Percentiles rank a stretch among this genome's conserved stretches.
Conservation (phyloP, 768 basidiomycete species). For the Mycena vitilis region DNA sequence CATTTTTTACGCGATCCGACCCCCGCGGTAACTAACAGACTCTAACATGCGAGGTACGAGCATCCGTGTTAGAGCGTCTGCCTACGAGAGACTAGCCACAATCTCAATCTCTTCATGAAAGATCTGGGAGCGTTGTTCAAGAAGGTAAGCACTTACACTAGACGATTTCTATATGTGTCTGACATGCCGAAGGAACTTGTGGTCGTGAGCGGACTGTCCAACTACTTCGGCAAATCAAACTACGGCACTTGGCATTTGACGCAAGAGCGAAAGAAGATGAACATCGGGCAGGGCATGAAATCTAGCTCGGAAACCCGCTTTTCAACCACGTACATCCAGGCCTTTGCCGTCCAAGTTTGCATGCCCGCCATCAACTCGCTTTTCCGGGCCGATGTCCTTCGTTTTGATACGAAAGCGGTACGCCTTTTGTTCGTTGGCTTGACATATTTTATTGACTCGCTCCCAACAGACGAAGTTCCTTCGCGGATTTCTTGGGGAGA, state of each 20-base stretch:
- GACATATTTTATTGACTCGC: slow-evolving; percentile 1
- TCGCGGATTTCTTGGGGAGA: slow-evolving; percentile 33
- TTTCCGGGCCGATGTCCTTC: slow-evolving; percentile 25
- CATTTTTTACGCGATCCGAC: too few relatives aligned
- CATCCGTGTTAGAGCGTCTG: too few relatives aligned
- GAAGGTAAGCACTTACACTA: slow-evolving; percentile 30
- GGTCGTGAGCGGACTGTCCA: slow-evolving; percentile 39
- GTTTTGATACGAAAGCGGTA: slow-evolving; percentile 41
- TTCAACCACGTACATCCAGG: slow-evolving; percentile 40
- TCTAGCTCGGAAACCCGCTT: slow-evolving; percentile 42
- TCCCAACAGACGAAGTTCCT: slow-evolving; percentile 42
- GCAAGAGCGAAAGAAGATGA: slow-evolving; percentile 34
- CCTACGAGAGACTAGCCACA: too few relatives aligned
- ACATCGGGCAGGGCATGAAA: slow-evolving; percentile 38
- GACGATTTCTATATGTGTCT: slow-evolving; percentile 3
- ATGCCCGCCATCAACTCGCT: slow-evolving; percentile 40
- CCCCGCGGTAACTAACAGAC: too few relatives aligned
- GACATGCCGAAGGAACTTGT: slow-evolving; percentile 33
- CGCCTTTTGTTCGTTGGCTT: not conserved
- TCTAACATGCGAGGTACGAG: too few relatives aligned
- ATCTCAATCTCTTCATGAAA: slow-evolving; percentile 44
- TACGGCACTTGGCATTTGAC: slow-evolving; percentile 41
- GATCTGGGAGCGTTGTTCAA: slow-evolving; percentile 44
- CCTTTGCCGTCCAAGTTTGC: slow-evolving; percentile 37
- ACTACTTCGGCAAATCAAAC: slow-evolving; percentile 44